Conservation (phyloP, 78 protist species). For the Pelomyxa schiedti region DNA sequence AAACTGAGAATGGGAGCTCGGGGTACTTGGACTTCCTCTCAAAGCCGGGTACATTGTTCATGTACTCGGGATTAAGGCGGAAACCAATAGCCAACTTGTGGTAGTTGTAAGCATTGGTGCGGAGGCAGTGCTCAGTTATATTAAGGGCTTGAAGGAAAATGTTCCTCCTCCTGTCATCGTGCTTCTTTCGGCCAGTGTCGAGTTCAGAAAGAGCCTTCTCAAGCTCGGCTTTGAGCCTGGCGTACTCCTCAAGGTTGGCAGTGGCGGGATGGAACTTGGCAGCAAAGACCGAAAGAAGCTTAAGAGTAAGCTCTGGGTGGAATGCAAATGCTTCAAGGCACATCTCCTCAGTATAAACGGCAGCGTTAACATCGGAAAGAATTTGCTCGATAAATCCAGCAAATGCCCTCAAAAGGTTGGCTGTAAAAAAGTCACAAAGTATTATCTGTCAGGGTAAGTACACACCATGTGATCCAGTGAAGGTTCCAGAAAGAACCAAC, state of each 20-base stretch:
- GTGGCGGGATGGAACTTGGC: background rate
- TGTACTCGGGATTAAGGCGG: constrained; percentile 65
- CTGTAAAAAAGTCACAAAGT: too few species aligned
- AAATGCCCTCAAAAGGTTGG: background rate
- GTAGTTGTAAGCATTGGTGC: constrained; percentile 60
- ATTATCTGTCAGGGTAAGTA: too few species aligned
- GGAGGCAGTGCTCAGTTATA: constrained; percentile 5
- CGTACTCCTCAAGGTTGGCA: background rate
- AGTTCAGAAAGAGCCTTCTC: background rate
- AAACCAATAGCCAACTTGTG: constrained; percentile 57
- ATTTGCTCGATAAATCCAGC: background rate
- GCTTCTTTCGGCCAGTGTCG: background rate
- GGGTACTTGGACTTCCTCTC: constrained; percentile 29
- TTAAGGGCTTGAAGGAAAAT: background rate
- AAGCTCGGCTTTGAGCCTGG: background rate
- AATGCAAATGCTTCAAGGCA: background rate
- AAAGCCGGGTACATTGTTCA: constrained; percentile 13
- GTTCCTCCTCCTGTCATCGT: background rate
- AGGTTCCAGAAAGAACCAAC: background rate
- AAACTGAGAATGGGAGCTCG: constrained; percentile 55
- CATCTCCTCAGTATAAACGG: background rate
- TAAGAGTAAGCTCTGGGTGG: background rate
- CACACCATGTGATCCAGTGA: background rate
- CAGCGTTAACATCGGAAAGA: background rate
- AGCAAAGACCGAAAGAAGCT: background rate